phyloP scores from a whole-genome alignment of 2,329 filamentous ascomycete species.

The Fusarium sp. region DNA sequence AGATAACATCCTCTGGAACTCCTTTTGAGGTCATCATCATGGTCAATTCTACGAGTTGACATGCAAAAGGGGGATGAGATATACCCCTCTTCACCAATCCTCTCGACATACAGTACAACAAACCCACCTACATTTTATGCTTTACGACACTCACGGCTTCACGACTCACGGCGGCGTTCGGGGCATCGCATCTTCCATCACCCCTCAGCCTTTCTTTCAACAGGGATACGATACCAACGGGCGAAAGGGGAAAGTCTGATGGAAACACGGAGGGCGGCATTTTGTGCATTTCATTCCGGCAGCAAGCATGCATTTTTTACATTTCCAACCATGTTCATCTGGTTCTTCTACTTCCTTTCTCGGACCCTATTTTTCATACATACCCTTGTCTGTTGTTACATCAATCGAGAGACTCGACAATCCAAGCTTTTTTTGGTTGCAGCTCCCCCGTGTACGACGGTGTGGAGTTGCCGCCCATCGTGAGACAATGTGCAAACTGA shows the following conservation, averaged over 20 bases:
- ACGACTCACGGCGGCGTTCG: conserved; percentile 32
- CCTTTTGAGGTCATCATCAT: conserved; percentile 2
- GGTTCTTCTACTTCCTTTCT: neutral
- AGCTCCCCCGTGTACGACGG: conserved; percentile 18
- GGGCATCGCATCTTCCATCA: conserved; percentile 18
- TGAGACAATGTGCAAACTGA: conserved; percentile 29
- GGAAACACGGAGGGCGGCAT: conserved; percentile 13
- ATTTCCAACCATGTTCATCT: neutral
- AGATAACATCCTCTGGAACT: neutral
- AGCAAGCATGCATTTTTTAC: conserved; percentile 7
- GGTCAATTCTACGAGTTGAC: conserved; percentile 11
- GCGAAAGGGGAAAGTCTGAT: conserved; percentile 4
- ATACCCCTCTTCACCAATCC: neutral
- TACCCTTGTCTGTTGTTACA: conserved; percentile 18
- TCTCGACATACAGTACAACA: neutral
- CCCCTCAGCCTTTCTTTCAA: conserved; percentile 12
- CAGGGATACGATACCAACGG: conserved; percentile 2
- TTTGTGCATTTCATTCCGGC: conserved; percentile 14
- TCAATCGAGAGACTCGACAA: conserved; percentile 7
- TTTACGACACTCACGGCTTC: conserved; percentile 32
- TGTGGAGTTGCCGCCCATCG: conserved; percentile 32
- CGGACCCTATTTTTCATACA: neutral
- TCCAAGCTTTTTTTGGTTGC: conserved; percentile 3
- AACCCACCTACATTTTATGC: conserved; percentile 6
- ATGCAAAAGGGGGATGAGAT: neutral